Base-by-base conservation (phyloP, 176 grass and related monocot genomes). In the Themeda triandra region DNA sequence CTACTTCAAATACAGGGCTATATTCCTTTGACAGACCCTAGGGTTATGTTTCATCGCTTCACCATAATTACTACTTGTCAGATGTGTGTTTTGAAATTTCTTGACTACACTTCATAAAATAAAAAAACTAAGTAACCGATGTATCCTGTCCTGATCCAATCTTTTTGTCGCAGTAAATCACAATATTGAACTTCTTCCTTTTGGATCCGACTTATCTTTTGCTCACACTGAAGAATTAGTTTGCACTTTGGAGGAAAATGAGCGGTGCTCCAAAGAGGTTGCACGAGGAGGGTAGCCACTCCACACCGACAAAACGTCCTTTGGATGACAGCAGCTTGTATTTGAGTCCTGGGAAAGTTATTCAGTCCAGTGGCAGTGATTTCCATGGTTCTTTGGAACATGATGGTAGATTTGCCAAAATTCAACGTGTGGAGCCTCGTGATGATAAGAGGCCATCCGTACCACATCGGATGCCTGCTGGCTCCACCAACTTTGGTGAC, bases 401-500 rank as follows among this genome's bases (percentile, higher is more conserved):
- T 48, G 91, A 95, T 85, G 93, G 89, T 58, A 91, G 93, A 72
- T 88, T 84, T 19, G 0, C 74, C 23, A 98, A 98, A 90, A 54
- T 80, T 49, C 93, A 71, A 81, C 89, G 93, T 15, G 29, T 89
- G 83, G 96, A 98, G 64, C 51, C 86, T 48, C 93, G 87, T 74
- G 96, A 98, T 77, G 96, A 95, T 77, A 95, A 92, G 87, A 91
- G 93, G 56, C 63, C 77, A 82, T 82, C 88, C 76, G 48, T 89
- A 40, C n/a, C 69, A 14, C 81, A 87, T 91, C 68, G 79, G 73
- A 53, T 83, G 77, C 81, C 94, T 83, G 24, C 64, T 85, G 25
- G 84, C 41, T 83, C 89, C 25, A 72, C 87, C 35, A 82, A 63
- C 82, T 87, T 80, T 64, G 60, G 63, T 21, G 87, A 89, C 17